Conservation (phyloP, 1,139 yeast genomes). For the Scheffersomyces quercinus region DNA sequence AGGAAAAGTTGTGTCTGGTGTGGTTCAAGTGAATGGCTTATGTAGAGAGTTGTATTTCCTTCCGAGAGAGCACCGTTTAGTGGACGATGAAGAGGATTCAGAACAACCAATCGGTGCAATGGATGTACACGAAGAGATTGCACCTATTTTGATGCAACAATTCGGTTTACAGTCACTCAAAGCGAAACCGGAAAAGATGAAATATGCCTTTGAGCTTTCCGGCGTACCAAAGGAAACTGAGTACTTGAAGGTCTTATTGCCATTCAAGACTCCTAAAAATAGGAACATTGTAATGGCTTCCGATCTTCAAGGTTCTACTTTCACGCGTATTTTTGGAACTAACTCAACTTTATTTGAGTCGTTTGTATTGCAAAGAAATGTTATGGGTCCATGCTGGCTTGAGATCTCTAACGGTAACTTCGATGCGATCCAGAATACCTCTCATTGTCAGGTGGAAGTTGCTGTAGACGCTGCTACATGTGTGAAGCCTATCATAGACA, state of each 20-base stretch:
- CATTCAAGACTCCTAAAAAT: slow-evolving; percentile 62
- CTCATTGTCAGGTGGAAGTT: slow-evolving; percentile 82
- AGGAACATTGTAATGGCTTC: slow-evolving; percentile 54
- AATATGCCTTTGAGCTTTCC: slow-evolving; percentile 86
- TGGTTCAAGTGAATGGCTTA: slow-evolving; percentile 74
- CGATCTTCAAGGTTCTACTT: slow-evolving; percentile 73
- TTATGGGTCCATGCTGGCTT: slow-evolving; percentile 99
- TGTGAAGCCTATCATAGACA: slow-evolving; percentile 47
- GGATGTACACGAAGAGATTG: slow-evolving; percentile 79
- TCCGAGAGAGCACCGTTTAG: slow-evolving; percentile 52
- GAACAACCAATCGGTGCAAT: slow-evolving; percentile 44
- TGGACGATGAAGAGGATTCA: slow-evolving; percentile 29
- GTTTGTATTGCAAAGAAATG: slow-evolving; percentile 75
- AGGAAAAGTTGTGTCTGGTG: slow-evolving; percentile 66
- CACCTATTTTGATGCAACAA: slow-evolving; percentile 61
- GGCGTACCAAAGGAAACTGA: slow-evolving; percentile 80
- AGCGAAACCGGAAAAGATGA: slow-evolving; percentile 70
- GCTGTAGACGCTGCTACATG: slow-evolving; percentile 52
- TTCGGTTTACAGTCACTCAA: slow-evolving; percentile 63
- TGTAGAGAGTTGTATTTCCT: slow-evolving; percentile 73
- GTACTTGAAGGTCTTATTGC: slow-evolving; percentile 76
- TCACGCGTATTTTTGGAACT: slow-evolving; percentile 79
- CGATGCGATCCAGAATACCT: slow-evolving; percentile 57
- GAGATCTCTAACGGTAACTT: slow-evolving; percentile 68
- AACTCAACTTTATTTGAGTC: slow-evolving; percentile 76